These are phyloP conservation scores for Aspergillus japonicus DNA, from an alignment of 2,329 filamentous ascomycete genomes.

Conservation along the genomic window DNA sequence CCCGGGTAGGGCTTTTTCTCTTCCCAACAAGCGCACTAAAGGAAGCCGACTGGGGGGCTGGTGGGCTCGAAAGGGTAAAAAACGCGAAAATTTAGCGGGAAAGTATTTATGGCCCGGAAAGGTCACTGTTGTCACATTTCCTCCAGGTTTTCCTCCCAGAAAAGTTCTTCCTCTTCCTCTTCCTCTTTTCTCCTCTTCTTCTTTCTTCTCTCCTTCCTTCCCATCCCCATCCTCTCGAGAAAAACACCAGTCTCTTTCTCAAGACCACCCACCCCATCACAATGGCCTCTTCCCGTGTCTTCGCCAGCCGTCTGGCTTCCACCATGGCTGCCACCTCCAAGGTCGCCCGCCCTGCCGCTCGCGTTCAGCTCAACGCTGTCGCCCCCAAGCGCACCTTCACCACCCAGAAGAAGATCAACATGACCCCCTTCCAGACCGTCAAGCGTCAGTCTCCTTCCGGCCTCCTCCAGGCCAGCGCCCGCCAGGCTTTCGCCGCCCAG, in stretches of 20 bases:
- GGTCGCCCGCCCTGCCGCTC: slow-evolving; percentile 74
- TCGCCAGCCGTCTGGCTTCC: slow-evolving; percentile 71
- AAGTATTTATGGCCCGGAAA: slow-evolving; percentile 38
- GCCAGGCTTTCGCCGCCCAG: slow-evolving; percentile 58
- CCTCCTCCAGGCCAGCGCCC: slow-evolving; percentile 65
- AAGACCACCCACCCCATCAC: slow-evolving; percentile 52
- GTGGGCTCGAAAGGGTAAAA: slow-evolving; percentile 17
- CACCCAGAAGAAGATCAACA: slow-evolving; percentile 39
- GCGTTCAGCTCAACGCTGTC: slow-evolving; percentile 57
- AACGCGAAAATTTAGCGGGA: slow-evolving; percentile 40
- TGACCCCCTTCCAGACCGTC: slow-evolving; percentile 66
- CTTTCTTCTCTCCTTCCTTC: slow-evolving; percentile 25
- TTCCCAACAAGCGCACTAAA: slow-evolving; percentile 29
- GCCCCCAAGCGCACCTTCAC: slow-evolving; percentile 70
- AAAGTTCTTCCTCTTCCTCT: slow-evolving; percentile 31
- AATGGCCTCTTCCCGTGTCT: slow-evolving; percentile 78
- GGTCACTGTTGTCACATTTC: slow-evolving; percentile 30
- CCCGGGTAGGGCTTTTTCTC: slow-evolving; percentile 28
- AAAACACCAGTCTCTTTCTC: slow-evolving; percentile 18
- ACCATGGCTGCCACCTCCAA: slow-evolving; percentile 69
- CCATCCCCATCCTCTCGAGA: slow-evolving; percentile 21
- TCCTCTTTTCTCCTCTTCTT: slow-evolving; percentile 22
- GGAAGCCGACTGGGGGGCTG: slow-evolving; percentile 29
- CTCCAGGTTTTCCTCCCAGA: slow-evolving; percentile 37
- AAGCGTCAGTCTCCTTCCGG: slow-evolving; percentile 70